phyloP scores from a whole-genome alignment of 176 grass and related monocot genomes.

The Phragmites australis region DNA sequence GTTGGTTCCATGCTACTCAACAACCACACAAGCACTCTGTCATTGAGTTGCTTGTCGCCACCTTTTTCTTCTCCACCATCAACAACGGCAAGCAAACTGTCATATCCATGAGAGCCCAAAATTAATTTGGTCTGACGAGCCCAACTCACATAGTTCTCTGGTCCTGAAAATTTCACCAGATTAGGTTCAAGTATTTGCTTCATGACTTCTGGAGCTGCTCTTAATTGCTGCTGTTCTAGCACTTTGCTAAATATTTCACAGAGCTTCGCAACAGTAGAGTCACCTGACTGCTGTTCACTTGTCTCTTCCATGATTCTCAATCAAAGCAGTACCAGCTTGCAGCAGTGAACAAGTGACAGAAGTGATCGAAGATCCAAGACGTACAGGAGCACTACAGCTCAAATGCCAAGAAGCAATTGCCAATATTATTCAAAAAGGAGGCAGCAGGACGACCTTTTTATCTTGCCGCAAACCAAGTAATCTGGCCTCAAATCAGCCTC shows the following conservation, averaged over 20 bases:
- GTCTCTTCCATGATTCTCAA: background rate
- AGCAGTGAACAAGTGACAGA: too few species aligned
- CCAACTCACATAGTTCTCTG: background rate
- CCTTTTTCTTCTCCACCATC: background rate
- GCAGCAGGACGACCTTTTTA: too few species aligned
- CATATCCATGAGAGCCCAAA: background rate
- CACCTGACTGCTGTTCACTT: background rate
- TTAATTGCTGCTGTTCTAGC: background rate
- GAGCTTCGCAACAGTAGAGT: background rate
- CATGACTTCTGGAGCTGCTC: background rate
- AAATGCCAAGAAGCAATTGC: too few species aligned
- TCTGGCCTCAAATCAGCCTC: too few species aligned
- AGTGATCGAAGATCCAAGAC: too few species aligned
- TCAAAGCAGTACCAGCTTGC: too few species aligned
- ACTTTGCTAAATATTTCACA: background rate
- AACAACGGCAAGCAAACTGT: background rate
- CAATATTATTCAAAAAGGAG: too few species aligned
- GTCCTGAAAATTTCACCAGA: background rate
- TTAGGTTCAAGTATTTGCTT: background rate
- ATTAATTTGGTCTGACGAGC: background rate
- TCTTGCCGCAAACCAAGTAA: too few species aligned
- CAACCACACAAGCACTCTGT: background rate
- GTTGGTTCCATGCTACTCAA: constrained; percentile 1
- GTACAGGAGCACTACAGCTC: too few species aligned
- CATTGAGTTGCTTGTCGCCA: background rate